Percentiles rank a stretch among this genome's conserved stretches.
Evolutionary conservation across 2,329 filamentous ascomycete genomes (phyloP).

Genomic region (Pseudomassariella vexata): DNA sequence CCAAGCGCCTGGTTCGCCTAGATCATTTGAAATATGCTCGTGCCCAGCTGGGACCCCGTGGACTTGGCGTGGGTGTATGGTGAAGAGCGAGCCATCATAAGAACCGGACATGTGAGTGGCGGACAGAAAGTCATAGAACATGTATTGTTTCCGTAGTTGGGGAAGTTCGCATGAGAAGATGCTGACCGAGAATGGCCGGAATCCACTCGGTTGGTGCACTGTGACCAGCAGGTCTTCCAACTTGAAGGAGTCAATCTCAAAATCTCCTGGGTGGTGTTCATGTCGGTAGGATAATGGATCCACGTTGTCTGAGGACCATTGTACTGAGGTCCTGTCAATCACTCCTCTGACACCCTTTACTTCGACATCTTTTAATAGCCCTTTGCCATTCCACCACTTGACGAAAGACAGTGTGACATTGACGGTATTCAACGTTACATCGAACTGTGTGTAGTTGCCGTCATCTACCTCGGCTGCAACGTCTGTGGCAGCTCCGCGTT

Average conservation of each 20-base stretch:
- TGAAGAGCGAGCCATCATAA: constrained; percentile 93
- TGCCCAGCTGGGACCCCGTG: constrained; percentile 69
- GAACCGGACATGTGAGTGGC: constrained; percentile 95
- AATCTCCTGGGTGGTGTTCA: constrained; percentile 84
- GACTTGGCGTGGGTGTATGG: constrained; percentile 88
- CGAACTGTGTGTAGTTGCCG: constrained; percentile 96
- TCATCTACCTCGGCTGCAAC: constrained; percentile 61
- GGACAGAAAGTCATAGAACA: constrained; percentile 95
- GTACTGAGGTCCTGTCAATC: constrained; percentile 80
- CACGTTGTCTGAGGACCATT: constrained; percentile 60
- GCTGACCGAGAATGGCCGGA: constrained; percentile 92
- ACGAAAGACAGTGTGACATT: constrained; percentile 94
- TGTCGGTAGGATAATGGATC: constrained; percentile 87
- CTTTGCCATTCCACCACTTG: constrained; percentile 99
- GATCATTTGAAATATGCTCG: constrained; percentile 47
- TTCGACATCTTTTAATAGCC: constrained; percentile 84
- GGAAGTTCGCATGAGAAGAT: constrained; percentile 95
- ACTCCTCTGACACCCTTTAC: constrained; percentile 91
- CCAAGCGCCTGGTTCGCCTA: constrained; percentile 69
- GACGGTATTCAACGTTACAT: constrained; percentile 88
- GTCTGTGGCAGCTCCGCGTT: constrained; percentile 46
- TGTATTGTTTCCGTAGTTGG: constrained; percentile 87
- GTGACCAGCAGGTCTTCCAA: constrained; percentile 90
- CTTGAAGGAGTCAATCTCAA: constrained; percentile 95
- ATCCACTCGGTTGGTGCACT: constrained; percentile 81